Percentiles rank a stretch among this genome's conserved stretches.
Conservation (phyloP, 345 rosid species). For the Moringa oleifera region DNA sequence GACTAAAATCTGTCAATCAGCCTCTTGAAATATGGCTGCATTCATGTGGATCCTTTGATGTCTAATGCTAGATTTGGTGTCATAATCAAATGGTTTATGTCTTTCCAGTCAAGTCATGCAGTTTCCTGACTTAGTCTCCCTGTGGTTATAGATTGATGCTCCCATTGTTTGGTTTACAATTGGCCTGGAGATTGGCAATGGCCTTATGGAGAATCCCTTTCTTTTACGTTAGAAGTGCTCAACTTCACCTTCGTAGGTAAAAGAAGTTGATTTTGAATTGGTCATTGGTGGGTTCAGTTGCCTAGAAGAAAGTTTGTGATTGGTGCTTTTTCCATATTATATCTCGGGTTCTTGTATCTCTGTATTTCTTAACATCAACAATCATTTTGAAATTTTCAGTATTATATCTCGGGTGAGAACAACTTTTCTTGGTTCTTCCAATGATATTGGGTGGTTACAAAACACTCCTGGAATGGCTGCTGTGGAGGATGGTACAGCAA, state of each 20-base stretch:
- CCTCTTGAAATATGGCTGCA: neutral
- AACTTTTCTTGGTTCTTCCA: constrained; percentile 56
- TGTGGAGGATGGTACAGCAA: constrained; percentile 47
- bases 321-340: neutral
- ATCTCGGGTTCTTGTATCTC: neutral
- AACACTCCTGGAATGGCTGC: constrained; percentile 53
- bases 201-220: constrained; percentile 37
- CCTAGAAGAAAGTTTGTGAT: neutral
- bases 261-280: constrained; percentile 14
- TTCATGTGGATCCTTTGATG: neutral
- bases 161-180: constrained; percentile 43
- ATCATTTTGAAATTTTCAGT: constrained; percentile 28
- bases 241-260: constrained; percentile 44
- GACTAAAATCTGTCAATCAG: neutral
- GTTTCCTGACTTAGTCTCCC: neutral
- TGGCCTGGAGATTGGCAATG: constrained; percentile 35
- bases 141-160: constrained; percentile 42
- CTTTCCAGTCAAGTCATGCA: neutral
- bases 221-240: constrained; percentile 32
- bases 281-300: neutral
- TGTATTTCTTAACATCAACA: neutral
- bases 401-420: constrained; percentile 42
- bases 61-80: neutral
- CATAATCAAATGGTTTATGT: neutral
- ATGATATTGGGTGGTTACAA: constrained; percentile 77